Base-by-base conservation (phyloP, 371 early-diverging fungal genomes). In the Capillidium rhysosporum region DNA sequence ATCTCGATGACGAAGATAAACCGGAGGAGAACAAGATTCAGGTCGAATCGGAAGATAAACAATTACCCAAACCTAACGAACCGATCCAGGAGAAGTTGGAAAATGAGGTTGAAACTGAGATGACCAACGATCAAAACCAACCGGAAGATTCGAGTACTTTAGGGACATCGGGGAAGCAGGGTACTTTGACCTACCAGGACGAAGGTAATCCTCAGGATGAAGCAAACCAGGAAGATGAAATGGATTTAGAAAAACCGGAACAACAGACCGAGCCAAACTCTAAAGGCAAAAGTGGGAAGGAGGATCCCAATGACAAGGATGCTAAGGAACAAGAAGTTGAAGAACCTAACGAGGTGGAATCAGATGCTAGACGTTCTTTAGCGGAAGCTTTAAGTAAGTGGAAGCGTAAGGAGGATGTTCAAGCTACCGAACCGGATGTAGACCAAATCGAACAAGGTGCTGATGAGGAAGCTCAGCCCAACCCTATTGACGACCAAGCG, bases 301-400 rank as follows among this genome's bases (percentile, higher is more conserved):
- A 75, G 20, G 68, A 70, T 1, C 64, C 64, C 9, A 58, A 70
- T 14, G 73, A 75, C n/a, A 68, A 70, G 2, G 75, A 72, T 29
- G 61, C 54, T 38, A 61, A 59, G 52, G 59, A 48, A 21, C 40
- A 23, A 21, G 56, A 25, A 2, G 66, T 69, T 4, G 61, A 64
- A 26, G 74, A 73, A 52, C 23, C 54, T 58, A 8, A 68, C 65
- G 21, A 48, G 28, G 49, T 48, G 23, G 63, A 71, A 46, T 66
- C 72, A 29, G 80, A 82, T 49, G 80, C 85, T 24, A 80, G 84
- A 62, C 76, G 90, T 53, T 84, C 82, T 26, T 64, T 93, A 31
- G 92, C 89, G 38, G 90, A 91, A 61, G 90, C 89, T 5, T 63
- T 88, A 53, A 84, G 90, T 61, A 80, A 80, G 63, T 92, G 92